Base-by-base conservation (phyloP, 306 rosid species). In the Malus sieversii region DNA sequence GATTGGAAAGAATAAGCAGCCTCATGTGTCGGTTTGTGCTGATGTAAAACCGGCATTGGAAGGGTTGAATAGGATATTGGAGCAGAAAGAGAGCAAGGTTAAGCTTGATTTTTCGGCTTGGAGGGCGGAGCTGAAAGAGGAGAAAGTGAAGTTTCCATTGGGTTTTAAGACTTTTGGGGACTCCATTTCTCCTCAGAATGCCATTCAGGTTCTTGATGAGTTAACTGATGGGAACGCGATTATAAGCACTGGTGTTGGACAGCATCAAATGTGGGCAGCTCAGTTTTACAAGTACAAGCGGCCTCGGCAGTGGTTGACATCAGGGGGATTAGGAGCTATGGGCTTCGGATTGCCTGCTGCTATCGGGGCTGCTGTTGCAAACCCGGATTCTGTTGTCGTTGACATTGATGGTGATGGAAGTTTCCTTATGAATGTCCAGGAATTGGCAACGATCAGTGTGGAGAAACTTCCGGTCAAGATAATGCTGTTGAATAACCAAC, bases 331-430 rank as follows among this genome's bases (percentile, higher is more conserved):
- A 13, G 98, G 97, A 2, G 97, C 97, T 0, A 95, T 95, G 98
- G 98, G 98, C 20, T 95, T 95, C 59, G 97, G 97, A 6, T 79
- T 92, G 73, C 98, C 98, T 11, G 97, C 96, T 5, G 98, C 97
- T 8, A 79, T 95, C 11, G 97, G 97, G 44, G 98, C 97, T 3
- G 92, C 96, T 2, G 96, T 89, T n/a, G 98, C 97, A 1, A 86
- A 85, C 79, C 97, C 97, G 0, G 88, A 25, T 12, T 66, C 88
- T 0, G 40, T 89, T 4, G 93, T 95, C 2, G 97, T 95, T 10
- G 98, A 95, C 77, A 90, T 92, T 58, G 97, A 92, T 20, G 97
- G 98, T 6, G 97, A 95, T 62, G 97, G 98, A 55, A 95, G 98
- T 71, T 95, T 95, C 74, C 70, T 88, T 1, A 90, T 92, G 98